Base-by-base conservation (phyloP, 805 yeast genomes). In the Metschnikowia colocasiae region DNA sequence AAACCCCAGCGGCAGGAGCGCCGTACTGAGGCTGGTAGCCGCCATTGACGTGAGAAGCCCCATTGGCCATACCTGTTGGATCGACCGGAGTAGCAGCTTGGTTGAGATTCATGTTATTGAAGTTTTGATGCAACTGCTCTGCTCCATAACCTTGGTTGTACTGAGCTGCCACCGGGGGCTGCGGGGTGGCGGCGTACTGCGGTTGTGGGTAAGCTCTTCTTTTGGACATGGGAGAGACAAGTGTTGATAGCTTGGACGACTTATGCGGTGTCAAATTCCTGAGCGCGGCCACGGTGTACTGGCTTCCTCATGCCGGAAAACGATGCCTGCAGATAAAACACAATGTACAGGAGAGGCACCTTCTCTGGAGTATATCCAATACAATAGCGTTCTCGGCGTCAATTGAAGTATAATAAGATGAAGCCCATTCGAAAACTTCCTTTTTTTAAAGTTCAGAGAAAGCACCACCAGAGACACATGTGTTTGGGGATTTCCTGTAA, bases 161-260 rank as follows among this genome's bases (percentile, higher is more conserved):
- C 44, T 45, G 49, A 45, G 57, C 45, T 31, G 47, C 48, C 19
- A 50, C 53, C 20, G 49, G 54, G 12, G 53, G 46, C 37, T 49
- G 53, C 44, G 38, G 52, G 43, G 49, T 53, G 45, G 68, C 55
- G 38, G 70, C 64, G 57, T 72, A 72, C 55, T 70, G 77, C 15
- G 77, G 77, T 53, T 68, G 71, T 57, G 77, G 77, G 56, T 71
- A 71, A 35, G 74, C 74, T 68, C 77, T 72, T 69, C 76, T 71
- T 62, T 68, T 69, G 42, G 73, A 67, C 74, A 69, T 69, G 47
- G 43, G 38, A 31, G 50, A 25, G 39, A 33, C 31, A 26, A 29
- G 46, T 41, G 45, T 33, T 22, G 39, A 48, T 42, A 29, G 40
- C 43, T 23, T 44, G 22, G 40, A 38, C 33, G 31, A 30, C 30